Evolutionary conservation across 345 rosid genomes (phyloP).

Genomic region (Hypericum perforatum): DNA sequence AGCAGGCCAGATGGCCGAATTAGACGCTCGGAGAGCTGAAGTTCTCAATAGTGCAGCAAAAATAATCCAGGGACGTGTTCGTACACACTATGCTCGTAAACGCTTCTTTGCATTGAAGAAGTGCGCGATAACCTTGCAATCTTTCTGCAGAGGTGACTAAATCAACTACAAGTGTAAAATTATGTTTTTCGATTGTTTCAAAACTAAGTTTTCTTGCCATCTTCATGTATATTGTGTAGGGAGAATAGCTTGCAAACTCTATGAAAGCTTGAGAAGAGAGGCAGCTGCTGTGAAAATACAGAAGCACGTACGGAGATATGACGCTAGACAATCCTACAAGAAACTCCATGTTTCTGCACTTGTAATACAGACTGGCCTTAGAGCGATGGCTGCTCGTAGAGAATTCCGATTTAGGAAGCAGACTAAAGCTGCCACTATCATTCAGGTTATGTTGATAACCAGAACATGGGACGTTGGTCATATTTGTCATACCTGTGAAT

Average conservation of each 20-base stretch:
- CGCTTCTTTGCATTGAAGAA: conserved; percentile 56
- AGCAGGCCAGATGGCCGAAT: conserved; percentile 99
- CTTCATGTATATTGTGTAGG: conserved; percentile 28
- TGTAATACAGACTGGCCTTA: conserved; percentile 49
- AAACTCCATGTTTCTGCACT: conserved; percentile 42
- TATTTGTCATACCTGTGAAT: conserved; percentile 1
- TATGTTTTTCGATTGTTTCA: neutral
- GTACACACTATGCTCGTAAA: conserved; percentile 61
- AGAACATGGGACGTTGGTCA: neutral
- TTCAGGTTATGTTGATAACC: conserved; percentile 37
- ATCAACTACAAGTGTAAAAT: conserved; percentile 2
- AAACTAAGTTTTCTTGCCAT: conserved; percentile 4
- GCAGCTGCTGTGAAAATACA: conserved; percentile 68
- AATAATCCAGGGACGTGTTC: conserved; percentile 62
- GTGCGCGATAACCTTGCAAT: conserved; percentile 49
- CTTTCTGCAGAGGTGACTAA: conserved; percentile 58
- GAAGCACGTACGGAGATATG: conserved; percentile 42
- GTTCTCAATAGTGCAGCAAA: conserved; percentile 76
- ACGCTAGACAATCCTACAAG: conserved; percentile 43
- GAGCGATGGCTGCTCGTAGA: conserved; percentile 61
- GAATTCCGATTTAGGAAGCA: conserved; percentile 47
- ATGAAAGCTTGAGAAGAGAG: conserved; percentile 33
- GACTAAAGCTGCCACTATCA: conserved; percentile 55
- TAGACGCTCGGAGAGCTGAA: conserved; percentile 77
- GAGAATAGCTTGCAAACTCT: conserved; percentile 51